Evolutionary conservation across 1,139 yeast species (phyloP), one percentile per base, ranked within the genome.

Genomic region (Debaryomyces nepalensis): DNA sequence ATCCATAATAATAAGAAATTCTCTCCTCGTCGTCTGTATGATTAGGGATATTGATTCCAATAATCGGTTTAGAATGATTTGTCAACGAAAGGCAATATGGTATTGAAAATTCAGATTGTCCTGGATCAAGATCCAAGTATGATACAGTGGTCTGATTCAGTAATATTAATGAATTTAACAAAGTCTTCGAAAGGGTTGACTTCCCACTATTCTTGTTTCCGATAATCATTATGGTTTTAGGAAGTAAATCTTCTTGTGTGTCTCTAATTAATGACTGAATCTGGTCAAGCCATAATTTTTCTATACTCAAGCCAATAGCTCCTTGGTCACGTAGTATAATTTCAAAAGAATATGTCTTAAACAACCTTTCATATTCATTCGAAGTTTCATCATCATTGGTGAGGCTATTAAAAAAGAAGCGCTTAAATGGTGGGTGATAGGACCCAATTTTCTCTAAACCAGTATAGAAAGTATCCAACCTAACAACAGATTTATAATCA

Each of bases 91-190:
- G 55, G 18, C 81, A 77, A 31, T 87, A 91, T 0, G 96, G 95
- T 5, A 70, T 68, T 0, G 93, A 80, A 49, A 77, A 83, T 57
- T 88, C 96, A 0, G 96, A 81, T 58, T 90, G 97, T 0, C 97
- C 97, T 0, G 97, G 97, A 59, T 93, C 99, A 3, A 90, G 61
- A 55, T 93, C 98, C 23, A 93, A 53, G 39, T 82, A 77, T 22
- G 76, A 71, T 7, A 68, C 40, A 49, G 53, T 14, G 26, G 51
- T 42, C 7, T 40, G 38, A 0, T 47, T 51, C 23, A 48, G 45
- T 50, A 47, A 61, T 42, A 39, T 69, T 44, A 47, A 56, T 51
- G 61, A 51, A 44, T 89, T 89, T 5, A 78, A 44, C 5, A 90
- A 58, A 8, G 77, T 54, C 49, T 81, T 76, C 11, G 84, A 64